Base-by-base conservation (phyloP, 257 asterid species). In the Coffea eugenioides region DNA sequence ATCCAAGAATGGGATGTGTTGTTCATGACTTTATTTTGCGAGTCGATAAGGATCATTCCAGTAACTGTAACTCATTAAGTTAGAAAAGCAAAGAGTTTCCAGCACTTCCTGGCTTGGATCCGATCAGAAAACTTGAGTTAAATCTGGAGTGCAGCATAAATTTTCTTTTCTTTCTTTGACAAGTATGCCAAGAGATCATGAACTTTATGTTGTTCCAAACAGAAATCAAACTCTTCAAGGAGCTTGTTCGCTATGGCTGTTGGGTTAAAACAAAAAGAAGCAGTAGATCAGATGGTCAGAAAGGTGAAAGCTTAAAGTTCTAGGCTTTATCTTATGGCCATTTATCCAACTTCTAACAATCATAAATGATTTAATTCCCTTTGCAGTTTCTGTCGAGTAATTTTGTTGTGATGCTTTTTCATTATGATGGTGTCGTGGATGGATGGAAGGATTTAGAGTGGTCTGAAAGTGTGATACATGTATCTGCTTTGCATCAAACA, bases 361-460 rank as follows among this genome's bases (percentile, higher is more conserved):
- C 39, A 69, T 64, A 10, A 52, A 56, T 25, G 23, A 0, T 49
- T 31, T 77, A 14, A 45, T 54, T 64, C 27, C 59, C 81, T 65
- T 54, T 80, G 83, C 92, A 94, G 98, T 94, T 94, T 85, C 80
- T 94, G 23, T 86, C 82, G 23, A 84, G 89, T 80, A 77, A 89
- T 81, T 94, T 94, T 80, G 88, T 78, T 18, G 97, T 94, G 90
- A 94, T 92, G 97, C 91, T 94, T 89, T 91, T 92, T 86, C 98
- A 94, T 85, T 94, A 94, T 71, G 98, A 94, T 86, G 97, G 94
- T 57, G 70, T 80, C 57, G 93, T 92, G 78, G 97, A 92, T 77
- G 89, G 62, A 77, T 94, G 98, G 98, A 88, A 83, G 83, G 91
- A 86, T 70, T 86, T 86, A 41, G 83, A 81, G 54, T 92, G 97